Evolutionary conservation across 1,139 yeast species (phyloP), one percentile per base, ranked within the genome.

Genomic region (Sugiyamaella sp.): DNA sequence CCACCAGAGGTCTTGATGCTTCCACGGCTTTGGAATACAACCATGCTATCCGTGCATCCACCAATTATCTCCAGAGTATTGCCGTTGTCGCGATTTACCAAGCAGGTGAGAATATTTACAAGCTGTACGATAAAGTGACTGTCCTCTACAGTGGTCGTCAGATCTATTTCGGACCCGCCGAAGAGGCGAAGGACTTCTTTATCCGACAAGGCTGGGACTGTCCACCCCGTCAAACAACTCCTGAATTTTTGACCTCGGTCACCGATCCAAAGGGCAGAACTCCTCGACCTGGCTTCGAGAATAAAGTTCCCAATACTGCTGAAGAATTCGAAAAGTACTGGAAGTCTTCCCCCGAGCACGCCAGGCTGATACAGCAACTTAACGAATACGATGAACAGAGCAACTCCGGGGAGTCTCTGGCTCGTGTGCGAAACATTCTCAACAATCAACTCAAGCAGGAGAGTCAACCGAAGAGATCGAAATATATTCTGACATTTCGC

Each of bases 1-100:
- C 89, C n/a, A 84, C 89, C n/a, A 76, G 89, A 70, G 89, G 89
- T 66, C 74, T 84, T 57, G 89, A 84, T 72, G 84, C 89, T 20
- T 81, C 88, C 6, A 84, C 89, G 19, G 89, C 89, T 22, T 75
- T 84, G 61, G 89, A 84, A 64, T 84, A 79, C 64, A 80, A 86
- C 49, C 80, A 77, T 65, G 85, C 86, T 50, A 75, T 84, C 43
- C 80, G 86, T 66, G 77, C 84, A 1, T 76, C 82, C 17, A 82
- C 89, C 14, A 79, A 79, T 59, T 69, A 83, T 64, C 69, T 81
- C 67, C 75, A 76, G 55, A 75, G 78, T 49, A 78, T 86, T 22
- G 84, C 86, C 2, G 71, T 84, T 53, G 84, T 83, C 49, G 71
- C 74, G 19, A 75, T 79, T 57, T 84, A 84, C 66, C 89, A 84